Conservation (phyloP, 2,329 filamentous ascomycete genomes). For the Saccharata proteae region DNA sequence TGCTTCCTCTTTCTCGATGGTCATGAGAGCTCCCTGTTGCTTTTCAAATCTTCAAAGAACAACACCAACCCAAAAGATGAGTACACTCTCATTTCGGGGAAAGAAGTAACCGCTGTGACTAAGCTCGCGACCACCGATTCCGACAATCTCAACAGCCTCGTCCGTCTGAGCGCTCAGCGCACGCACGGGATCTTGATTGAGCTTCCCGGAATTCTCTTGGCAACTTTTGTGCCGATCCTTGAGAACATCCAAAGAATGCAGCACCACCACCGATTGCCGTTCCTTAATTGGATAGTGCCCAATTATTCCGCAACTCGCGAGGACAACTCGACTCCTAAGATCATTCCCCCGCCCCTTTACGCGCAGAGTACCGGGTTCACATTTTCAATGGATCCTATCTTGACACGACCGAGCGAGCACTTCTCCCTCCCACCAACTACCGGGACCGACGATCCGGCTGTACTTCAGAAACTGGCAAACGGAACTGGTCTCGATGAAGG, state of each 20-base stretch:
- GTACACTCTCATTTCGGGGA: slow-evolving; percentile 8
- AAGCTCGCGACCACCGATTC: too few species aligned
- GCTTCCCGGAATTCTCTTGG: slow-evolving; percentile 17
- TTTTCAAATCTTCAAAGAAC: slow-evolving; percentile 14
- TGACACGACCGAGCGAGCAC: slow-evolving; percentile 1
- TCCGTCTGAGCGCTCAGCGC: slow-evolving; percentile 11
- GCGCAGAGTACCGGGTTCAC: slow-evolving; percentile 13
- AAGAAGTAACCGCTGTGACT: slow-evolving; percentile 10
- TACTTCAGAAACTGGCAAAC: slow-evolving; percentile 9
- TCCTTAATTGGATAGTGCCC: too few species aligned
- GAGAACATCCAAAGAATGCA: slow-evolving; percentile 12
- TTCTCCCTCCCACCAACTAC: slow-evolving; percentile 6
- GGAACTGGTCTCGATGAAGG: slow-evolving; percentile 35
- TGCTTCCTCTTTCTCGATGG: slow-evolving; percentile 14
- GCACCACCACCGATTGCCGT: neutral
- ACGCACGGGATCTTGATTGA: slow-evolving; percentile 15
- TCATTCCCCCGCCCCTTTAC: slow-evolving; percentile 17
- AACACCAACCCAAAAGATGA: slow-evolving; percentile 9
- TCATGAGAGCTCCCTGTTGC: slow-evolving; percentile 11
- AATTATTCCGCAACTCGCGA: too few species aligned
- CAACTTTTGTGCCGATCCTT: slow-evolving; percentile 19
- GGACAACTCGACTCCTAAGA: too few species aligned
- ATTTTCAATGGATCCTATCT: slow-evolving; percentile 14
- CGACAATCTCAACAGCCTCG: too few species aligned
- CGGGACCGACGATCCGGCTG: slow-evolving; percentile 6